Evolutionary conservation across 148 eudicot genomes (phyloP), one percentile per base, ranked within the genome.

Genomic region (Bassia scoparia): DNA sequence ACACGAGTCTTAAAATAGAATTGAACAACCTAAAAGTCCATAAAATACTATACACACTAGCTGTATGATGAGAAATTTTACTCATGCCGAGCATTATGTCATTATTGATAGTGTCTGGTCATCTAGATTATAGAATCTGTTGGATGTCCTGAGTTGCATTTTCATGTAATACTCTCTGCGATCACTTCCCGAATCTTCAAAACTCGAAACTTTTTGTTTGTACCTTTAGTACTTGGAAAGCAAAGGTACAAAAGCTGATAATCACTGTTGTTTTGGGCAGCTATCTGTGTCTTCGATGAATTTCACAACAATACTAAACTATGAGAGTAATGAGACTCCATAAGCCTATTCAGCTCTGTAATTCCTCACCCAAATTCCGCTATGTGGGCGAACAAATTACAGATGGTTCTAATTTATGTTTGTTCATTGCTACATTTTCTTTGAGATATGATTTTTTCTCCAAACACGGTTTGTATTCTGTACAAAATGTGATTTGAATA

Each of bases 181-280:
- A 49, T 20, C 54, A 49, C 54, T 18, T 49, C 14, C 54, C 6
- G 54, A 41, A 41, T 41, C 44, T 41, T 41, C 8, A 41, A 41
- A 11, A 8, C 46, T 41, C 9, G 12, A 41, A 52, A 52, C 56
- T 52, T 52, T 52, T 52, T 52, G 56, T 52, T 52, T 52, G 55
- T n/a, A 52, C 55, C 55, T 52, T 20, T 52, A n/a, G n/a, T n/a
- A 52, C 55, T 52, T 52, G 56, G 56, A 52, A 52, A 24, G 56
- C 56, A 52, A 52, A 52, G 56, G 24, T 20, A 52, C 56, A 20
- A 52, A 52, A 52, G 56, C 56, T 52, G 23, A 23, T 52, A 52
- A 52, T 41, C 11, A 41, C 44, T 41, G 8, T 41, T 2, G 44
- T 41, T 41, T 41, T 41, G 46, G 46, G 46, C 46, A 41, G 46